A percentile compares a stretch with the other conserved stretches of the same genome.
These are phyloP conservation scores for Cutaneotrichosporon sp. DNA, from an alignment of 1,284 basidiomycete species.

Conservation along the genomic window DNA sequence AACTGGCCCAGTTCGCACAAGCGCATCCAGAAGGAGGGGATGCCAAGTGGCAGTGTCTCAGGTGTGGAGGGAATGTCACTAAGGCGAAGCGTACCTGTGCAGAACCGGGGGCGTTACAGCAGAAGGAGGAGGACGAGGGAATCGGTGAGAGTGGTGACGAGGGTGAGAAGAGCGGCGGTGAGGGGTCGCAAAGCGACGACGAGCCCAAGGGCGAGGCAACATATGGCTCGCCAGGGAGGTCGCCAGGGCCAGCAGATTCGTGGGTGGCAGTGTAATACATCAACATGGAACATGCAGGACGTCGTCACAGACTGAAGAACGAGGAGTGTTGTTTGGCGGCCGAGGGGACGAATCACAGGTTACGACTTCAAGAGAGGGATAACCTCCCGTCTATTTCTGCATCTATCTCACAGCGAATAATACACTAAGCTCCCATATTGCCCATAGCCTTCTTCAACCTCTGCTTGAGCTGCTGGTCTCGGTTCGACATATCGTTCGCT, in stretches of 20 bases:
- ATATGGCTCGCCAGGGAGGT: neutral
- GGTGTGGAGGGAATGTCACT: slow-evolving; percentile 56
- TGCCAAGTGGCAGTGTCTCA: slow-evolving; percentile 66
- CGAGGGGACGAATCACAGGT: too few relatives aligned
- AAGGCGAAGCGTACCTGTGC: slow-evolving; percentile 32
- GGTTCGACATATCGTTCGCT: neutral
- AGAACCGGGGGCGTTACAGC: neutral
- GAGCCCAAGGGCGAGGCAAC: neutral
- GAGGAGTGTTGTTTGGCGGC: too few relatives aligned
- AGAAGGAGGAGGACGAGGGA: neutral
- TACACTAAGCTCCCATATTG: slow-evolving; percentile 34
- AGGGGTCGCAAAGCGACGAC: neutral
- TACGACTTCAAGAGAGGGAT: too few relatives aligned
- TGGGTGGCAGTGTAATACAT: slow-evolving; percentile 5
- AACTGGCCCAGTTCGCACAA: slow-evolving; percentile 54
- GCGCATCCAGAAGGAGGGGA: slow-evolving; percentile 16
- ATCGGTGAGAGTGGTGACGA: neutral
- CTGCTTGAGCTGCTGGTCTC: slow-evolving; percentile 44
- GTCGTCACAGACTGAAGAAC: too few relatives aligned
- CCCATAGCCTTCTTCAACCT: slow-evolving; percentile 49
- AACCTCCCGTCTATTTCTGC: neutral
- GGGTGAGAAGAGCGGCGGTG: neutral
- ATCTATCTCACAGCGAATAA: neutral
- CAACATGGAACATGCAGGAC: neutral
- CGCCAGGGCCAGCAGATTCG: neutral